Evolutionary conservation across 1,284 basidiomycete genomes (phyloP), one percentile per base, ranked within the genome.

Genomic region (Neonothopanus nambi): DNA sequence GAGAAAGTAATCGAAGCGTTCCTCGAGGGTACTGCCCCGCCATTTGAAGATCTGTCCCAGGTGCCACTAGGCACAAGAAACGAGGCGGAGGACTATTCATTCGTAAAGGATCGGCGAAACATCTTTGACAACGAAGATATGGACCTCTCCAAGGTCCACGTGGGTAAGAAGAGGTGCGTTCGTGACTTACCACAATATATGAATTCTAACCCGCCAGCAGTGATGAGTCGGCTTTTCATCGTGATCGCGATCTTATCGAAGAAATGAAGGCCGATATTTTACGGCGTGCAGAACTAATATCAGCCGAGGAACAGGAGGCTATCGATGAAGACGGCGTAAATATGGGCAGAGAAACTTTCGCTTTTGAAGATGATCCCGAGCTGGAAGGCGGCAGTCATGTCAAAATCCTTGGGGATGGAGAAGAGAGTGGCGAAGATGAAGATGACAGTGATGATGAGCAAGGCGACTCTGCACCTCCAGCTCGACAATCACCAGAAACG

Each of bases 251-350:
- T 1, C 84, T 85, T 61, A 79, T 85, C 3, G 85, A 87, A 42
- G 77, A 86, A 61, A 86, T 93, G 78, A 93, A 93, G 63, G 82
- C 82, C 0, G 86, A 87, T 53, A 93, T 94, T 59, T 75, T 94
- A 13, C 81, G 90, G 21, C 79, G 89, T 3, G 87, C 83, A 0
- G 87, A 92, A 61, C 82, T 76, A 20, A 81, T 91, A 48, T 76
- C 73, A 0, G 79, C 85, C 38, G 82, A 83, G 20, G 87, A 85
- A 13, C 5, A 28, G 26, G 30, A 33, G 30, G 30, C 30, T 33
- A 9, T 33, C 30, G 85, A 87, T 17, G 87, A 85, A 15, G 36
- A 57, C 1, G 52, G 41, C 30, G 38, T 37, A 48, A 54, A 58
- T 61, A n/a, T 26, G 61, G 65, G 13, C 45, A 58, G 52, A 54